Base-by-base conservation (phyloP, 2,329 filamentous ascomycete genomes). In the Colletotrichum tabaci region DNA sequence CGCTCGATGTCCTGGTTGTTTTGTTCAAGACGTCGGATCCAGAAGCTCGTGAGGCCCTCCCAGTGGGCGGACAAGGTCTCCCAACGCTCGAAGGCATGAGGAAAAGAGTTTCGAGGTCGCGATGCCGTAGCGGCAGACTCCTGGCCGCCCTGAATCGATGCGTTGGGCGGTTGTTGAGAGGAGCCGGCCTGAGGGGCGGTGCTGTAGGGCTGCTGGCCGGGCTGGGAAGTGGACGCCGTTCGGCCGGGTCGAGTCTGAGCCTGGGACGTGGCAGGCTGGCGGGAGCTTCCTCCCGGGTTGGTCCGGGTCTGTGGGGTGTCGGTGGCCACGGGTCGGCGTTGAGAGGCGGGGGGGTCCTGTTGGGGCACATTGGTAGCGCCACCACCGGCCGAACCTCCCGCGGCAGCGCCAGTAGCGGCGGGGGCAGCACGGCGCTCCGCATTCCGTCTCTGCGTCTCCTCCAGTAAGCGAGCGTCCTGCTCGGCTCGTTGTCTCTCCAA, bases 11-110 rank as follows among this genome's bases (percentile, higher is more conserved):
- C 95, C 65, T 95, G 92, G 38, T 93, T 93, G 79, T 98, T 98
- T 79, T 96, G 91, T 82, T 99, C 94, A 9, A 99, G 86, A 76
- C 95, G 92, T 57, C 94, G 93, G 74, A 99, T 96, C 96, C 96
- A 99, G 83, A 98, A 98, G 71, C 94, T 96, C 0, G 96, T 98
- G 71, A 99, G 87, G 5, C 96, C 96, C 81, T 99, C 96, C 96
- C 96, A 99, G 77, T 98, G 96, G 7, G 96, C 97, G 0, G 96
- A 99, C 3, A 99, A 84, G 0, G 94, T 96, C 80, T 99, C 96
- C 96, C 96, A 99, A 72, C 96, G 90, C 82, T 99, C 96, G 78
- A 99, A 99, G 0, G 96, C 96, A 82, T 98, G 96, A 0, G 96
- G 96, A 75, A 99, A 98, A 0, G 92, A 91, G 57, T 93, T 94